These are phyloP conservation scores for Beta vulgaris DNA, from an alignment of 148 eudicot genomes.

Conservation along the genomic window DNA sequence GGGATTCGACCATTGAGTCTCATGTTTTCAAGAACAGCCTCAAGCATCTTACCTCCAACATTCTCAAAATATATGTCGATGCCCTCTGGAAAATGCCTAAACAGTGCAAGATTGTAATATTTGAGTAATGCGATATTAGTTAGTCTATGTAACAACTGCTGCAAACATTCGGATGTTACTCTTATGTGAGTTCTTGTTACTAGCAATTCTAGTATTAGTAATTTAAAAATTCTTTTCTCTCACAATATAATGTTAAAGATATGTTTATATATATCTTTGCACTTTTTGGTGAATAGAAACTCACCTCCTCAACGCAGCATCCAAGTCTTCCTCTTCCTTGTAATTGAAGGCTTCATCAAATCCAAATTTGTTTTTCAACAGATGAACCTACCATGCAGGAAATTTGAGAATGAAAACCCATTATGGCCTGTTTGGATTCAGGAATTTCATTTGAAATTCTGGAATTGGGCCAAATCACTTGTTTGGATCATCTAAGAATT, in stretches of 20 bases:
- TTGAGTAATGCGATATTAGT: no score
- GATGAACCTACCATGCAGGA: slow-evolving; percentile 35
- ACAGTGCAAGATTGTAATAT: background rate
- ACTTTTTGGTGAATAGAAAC: background rate
- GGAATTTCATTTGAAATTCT: no score
- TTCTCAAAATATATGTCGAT: slow-evolving; percentile 55
- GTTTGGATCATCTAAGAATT: no score
- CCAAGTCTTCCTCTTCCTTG: slow-evolving; percentile 57
- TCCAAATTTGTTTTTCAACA: slow-evolving; percentile 50
- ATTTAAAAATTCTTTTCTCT: background rate
- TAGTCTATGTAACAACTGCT: no score
- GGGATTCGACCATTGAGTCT: slow-evolving; percentile 47
- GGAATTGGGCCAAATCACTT: no score
- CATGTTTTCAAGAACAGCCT: slow-evolving; percentile 50
- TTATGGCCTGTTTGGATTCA: no score
- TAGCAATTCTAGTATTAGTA: no score
- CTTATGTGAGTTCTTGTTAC: no score
- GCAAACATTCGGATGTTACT: no score
- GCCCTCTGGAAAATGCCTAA: slow-evolving; percentile 38
- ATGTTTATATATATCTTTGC: background rate
- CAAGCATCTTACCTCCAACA: slow-evolving; percentile 56
- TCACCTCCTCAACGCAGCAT: slow-evolving; percentile 49
- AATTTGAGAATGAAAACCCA: background rate
- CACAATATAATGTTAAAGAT: background rate
- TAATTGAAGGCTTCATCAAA: slow-evolving; percentile 60